Percentiles rank a stretch among this genome's conserved stretches.
Conservation (phyloP, 495 filamentous ascomycete species). For the Thozetella sp. region DNA sequence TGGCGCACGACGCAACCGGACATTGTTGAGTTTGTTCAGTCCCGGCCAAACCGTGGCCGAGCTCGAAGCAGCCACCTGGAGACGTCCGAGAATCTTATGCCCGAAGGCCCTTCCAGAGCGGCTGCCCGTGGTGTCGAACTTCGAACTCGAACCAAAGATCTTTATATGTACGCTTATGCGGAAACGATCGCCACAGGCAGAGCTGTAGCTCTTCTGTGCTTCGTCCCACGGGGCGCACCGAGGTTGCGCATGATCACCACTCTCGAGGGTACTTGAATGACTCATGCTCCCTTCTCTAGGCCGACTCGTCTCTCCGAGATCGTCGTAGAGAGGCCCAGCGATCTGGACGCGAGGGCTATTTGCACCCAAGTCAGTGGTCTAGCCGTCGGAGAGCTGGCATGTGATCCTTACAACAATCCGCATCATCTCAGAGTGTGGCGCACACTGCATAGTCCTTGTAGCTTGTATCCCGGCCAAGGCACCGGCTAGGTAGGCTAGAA, state of each 20-base stretch:
- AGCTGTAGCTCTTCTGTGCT: not conserved
- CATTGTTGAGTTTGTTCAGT: not conserved
- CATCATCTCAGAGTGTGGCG: not conserved
- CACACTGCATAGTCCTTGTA: not conserved
- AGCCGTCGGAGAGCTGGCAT: not conserved
- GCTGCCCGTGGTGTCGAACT: too few species aligned
- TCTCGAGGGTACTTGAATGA: not conserved
- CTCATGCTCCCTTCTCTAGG: not conserved
- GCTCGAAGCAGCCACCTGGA: not conserved
- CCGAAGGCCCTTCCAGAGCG: too few species aligned
- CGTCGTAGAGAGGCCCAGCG: not conserved
- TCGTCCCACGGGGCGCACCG: not conserved
- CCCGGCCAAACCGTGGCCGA: not conserved
- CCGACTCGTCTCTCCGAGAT: not conserved
- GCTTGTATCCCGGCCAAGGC: not conserved
- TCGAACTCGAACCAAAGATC: too few species aligned
- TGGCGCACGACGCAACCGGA: not conserved
- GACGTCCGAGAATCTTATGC: too few species aligned
- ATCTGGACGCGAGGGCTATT: not conserved
- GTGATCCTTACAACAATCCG: not conserved
- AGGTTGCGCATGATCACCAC: not conserved
- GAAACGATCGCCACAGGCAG: too few species aligned
- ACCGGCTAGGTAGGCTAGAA: not conserved
- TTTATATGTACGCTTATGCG: too few species aligned
- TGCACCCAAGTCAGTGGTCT: not conserved